A percentile compares a stretch with the other conserved stretches of the same genome.
These are phyloP conservation scores for Blastobotrys americana DNA, from an alignment of 805 yeast genomes.

Conservation along the genomic window DNA sequence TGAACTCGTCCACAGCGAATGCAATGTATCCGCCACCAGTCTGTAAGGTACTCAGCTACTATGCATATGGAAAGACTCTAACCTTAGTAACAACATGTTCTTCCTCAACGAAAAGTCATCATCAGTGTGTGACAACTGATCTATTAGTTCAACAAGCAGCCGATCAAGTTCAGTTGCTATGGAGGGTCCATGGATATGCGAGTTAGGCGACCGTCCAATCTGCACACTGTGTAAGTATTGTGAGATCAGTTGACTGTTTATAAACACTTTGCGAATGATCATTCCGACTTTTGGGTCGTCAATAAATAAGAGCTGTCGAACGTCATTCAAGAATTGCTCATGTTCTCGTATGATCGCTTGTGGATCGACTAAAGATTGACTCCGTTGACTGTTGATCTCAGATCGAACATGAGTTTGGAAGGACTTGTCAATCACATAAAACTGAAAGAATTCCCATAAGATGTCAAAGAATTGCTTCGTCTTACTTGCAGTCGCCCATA, in stretches of 20 bases:
- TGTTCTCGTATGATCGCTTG: slow-evolving; percentile 10
- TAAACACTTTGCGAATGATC: slow-evolving; percentile 6
- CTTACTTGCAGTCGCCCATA: slow-evolving; percentile 6
- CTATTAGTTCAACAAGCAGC: background rate
- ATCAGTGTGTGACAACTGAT: background rate
- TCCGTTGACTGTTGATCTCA: slow-evolving; percentile 1
- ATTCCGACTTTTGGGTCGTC: slow-evolving; percentile 8
- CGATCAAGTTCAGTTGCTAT: background rate
- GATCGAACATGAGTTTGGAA: slow-evolving; percentile 9
- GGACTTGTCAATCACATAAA: slow-evolving; percentile 9
- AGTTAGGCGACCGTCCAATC: background rate
- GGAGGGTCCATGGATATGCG: background rate
- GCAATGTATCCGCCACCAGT: too few relatives aligned
- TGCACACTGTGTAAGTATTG: background rate
- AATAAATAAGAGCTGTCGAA: slow-evolving; percentile 9
- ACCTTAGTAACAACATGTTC: background rate
- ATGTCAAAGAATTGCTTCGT: slow-evolving; percentile 14
- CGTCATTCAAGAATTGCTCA: background rate
- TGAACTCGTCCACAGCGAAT: too few relatives aligned
- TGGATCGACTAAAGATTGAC: slow-evolving; percentile 10
- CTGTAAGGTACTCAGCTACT: too few relatives aligned
- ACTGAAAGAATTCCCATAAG: slow-evolving; percentile 17
- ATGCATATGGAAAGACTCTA: too few relatives aligned
- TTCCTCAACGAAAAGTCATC: background rate
- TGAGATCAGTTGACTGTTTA: background rate